Conservation (phyloP, 1,284 basidiomycete genomes). For the Sporisorium iseilematis-ciliati region DNA sequence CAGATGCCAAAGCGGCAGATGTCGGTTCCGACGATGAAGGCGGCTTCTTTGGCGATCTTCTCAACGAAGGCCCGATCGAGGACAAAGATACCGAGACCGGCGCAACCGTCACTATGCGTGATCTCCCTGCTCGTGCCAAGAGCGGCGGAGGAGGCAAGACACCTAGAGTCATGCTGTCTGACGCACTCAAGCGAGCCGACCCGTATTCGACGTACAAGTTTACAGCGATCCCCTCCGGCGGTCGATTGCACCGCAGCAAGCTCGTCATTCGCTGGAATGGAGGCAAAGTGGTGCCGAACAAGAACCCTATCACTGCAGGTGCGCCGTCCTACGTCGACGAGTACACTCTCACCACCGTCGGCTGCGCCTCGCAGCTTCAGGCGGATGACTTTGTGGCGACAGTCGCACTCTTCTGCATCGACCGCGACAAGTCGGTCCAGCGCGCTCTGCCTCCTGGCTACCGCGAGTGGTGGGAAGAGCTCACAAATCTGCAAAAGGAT, state of each 20-base stretch:
- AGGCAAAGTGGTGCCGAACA: conserved; percentile 57
- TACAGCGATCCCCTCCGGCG: conserved; percentile 53
- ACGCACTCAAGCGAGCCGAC: conserved; percentile 73
- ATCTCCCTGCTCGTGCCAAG: conserved; percentile 57
- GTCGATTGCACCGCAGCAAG: conserved; percentile 54
- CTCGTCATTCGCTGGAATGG: conserved; percentile 64
- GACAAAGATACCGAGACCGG: conserved; percentile 71
- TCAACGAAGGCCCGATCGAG: conserved; percentile 84
- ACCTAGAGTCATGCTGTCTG: conserved; percentile 61
- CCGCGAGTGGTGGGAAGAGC: conserved; percentile 92
- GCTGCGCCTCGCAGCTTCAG: conserved; percentile 81
- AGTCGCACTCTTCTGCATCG: conserved; percentile 78
- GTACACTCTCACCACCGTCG: conserved; percentile 87
- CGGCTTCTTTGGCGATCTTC: conserved; percentile 80
- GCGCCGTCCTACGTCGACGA: conserved; percentile 73
- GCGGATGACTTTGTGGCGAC: conserved; percentile 93
- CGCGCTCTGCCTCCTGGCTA: conserved; percentile 80
- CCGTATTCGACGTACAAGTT: conserved; percentile 82
- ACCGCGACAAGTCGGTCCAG: conserved; percentile 66
- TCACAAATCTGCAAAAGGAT: conserved; percentile 78
- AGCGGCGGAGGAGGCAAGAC: conserved; percentile 58
- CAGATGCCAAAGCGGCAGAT: conserved; percentile 4
- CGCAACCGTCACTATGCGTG: conserved; percentile 37
- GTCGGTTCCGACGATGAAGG: conserved; percentile 69
- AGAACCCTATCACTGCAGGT: conserved; percentile 71